Conservation (phyloP, 495 filamentous ascomycete genomes). For the Trichoderma reesei region DNA sequence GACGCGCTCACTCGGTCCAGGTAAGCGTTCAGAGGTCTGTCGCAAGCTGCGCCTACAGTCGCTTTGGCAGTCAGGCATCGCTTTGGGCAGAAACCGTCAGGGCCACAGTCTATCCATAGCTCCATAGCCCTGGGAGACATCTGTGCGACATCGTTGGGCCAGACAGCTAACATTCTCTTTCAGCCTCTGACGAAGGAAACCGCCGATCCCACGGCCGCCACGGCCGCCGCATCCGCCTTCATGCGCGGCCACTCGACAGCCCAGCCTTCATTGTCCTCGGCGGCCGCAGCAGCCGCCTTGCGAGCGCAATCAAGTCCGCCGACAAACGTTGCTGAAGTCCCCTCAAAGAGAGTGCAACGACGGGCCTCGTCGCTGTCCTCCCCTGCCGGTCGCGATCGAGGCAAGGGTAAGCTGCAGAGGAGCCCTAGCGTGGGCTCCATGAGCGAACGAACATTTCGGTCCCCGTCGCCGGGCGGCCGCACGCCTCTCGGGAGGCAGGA, state of each 20-base stretch:
- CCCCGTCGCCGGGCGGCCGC: slow-evolving; percentile 46
- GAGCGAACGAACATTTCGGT: slow-evolving; percentile 74
- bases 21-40: not conserved
- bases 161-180: not conserved
- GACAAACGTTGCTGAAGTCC: slow-evolving; percentile 65
- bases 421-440: slow-evolving; percentile 68
- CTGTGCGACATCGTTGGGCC: too few species aligned
- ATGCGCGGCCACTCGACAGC: slow-evolving; percentile 53
- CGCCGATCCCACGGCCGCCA: slow-evolving; percentile 59
- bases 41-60: not conserved
- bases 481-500: slow-evolving; percentile 33
- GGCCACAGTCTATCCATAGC: too few species aligned
- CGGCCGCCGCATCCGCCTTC: slow-evolving; percentile 74
- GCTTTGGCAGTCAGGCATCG: not conserved
- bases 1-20: not conserved
- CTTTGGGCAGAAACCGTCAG: too few species aligned
- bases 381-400: slow-evolving; percentile 38
- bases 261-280: slow-evolving; percentile 58
- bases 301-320: slow-evolving; percentile 67
- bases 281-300: slow-evolving; percentile 77
- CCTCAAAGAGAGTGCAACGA: slow-evolving; percentile 76
- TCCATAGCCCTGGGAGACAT: too few species aligned
- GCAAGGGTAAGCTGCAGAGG: slow-evolving; percentile 40
- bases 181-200: slow-evolving; percentile 51
- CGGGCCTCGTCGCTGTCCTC: slow-evolving; percentile 64